Percentiles rank a stretch among this genome's conserved stretches.
Evolutionary conservation across 2,329 filamentous ascomycete species (phyloP).

Genomic region (Aspergillus arachidicola): DNA sequence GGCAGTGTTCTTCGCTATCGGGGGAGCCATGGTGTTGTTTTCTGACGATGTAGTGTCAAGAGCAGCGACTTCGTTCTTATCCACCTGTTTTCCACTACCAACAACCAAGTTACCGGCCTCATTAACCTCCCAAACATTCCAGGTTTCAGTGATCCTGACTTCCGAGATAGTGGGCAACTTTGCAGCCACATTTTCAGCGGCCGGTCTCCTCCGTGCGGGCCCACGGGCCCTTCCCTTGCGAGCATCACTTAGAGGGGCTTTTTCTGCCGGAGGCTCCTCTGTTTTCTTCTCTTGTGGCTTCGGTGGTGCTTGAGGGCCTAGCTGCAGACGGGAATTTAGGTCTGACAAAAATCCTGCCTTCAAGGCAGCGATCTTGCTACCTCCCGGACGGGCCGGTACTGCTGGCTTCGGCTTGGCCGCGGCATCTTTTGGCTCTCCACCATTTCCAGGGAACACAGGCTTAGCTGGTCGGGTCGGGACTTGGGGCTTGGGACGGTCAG

Average conservation of each 20-base stretch:
- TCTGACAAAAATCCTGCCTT: conserved; percentile 93
- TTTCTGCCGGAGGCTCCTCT: conserved; percentile 66
- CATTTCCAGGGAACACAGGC: conserved; percentile 37
- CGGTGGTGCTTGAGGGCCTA: conserved; percentile 72
- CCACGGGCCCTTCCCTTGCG: conserved; percentile 88
- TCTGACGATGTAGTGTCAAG: conserved; percentile 19
- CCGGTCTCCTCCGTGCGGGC: conserved; percentile 73
- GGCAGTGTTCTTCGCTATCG: conserved; percentile 36
- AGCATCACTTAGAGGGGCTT: conserved; percentile 81
- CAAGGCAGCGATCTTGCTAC: conserved; percentile 85
- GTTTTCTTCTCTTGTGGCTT: conserved; percentile 72
- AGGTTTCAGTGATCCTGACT: conserved; percentile 41
- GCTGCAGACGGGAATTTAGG: conserved; percentile 82
- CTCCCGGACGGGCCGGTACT: conserved; percentile 75
- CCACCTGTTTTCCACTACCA: conserved; percentile 21
- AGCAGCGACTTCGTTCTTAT: conserved; percentile 16
- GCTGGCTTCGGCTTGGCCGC: conserved; percentile 74
- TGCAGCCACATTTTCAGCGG: conserved; percentile 58
- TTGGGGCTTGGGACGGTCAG: conserved; percentile 65
- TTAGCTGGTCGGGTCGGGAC: conserved; percentile 69
- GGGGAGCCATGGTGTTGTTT: conserved; percentile 28
- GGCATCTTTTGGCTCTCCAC: conserved; percentile 33
- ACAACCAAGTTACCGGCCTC: conserved; percentile 38
- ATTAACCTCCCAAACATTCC: conserved; percentile 44
- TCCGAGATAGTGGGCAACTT: conserved; percentile 38